Percentiles rank a stretch among this genome's conserved stretches.
Conservation (phyloP, 2,329 filamentous ascomycete species). For the Mollisia scopiformis region DNA sequence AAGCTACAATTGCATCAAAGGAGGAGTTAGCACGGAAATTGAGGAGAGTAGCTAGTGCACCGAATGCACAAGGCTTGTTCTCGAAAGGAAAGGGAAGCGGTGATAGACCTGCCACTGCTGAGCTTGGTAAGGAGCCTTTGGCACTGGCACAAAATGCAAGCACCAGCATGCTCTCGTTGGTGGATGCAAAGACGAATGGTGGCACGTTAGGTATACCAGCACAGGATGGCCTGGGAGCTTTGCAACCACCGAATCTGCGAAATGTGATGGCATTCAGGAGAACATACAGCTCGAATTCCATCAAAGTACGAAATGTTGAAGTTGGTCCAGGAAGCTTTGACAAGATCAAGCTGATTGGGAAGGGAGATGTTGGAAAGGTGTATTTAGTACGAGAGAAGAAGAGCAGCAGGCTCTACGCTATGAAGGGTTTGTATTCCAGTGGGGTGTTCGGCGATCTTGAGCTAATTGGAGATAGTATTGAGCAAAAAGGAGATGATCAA, state of each 20-base stretch:
- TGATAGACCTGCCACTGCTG: conserved; percentile 80
- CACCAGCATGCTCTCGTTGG: conserved; percentile 47
- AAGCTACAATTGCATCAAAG: conserved; percentile 77
- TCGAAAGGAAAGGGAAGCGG: conserved; percentile 57
- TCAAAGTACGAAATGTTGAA: conserved; percentile 97
- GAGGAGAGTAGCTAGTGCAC: conserved; percentile 91
- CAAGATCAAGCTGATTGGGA: conserved; percentile 99
- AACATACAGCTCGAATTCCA: conserved; percentile 98
- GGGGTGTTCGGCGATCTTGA: not conserved
- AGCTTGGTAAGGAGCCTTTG: conserved; percentile 82
- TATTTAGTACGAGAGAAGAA: conserved; percentile 98
- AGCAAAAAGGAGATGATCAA: conserved; percentile 99
- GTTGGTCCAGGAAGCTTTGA: conserved; percentile 95
- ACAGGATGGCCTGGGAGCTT: conserved; percentile 58
- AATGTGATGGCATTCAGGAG: conserved; percentile 80
- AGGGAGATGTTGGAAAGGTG: conserved; percentile 98
- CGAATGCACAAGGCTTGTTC: conserved; percentile 95
- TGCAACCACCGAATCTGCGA: conserved; percentile 69
- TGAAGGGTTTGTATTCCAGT: conserved; percentile 78
- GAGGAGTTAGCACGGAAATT: conserved; percentile 93
- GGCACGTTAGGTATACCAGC: conserved; percentile 43
- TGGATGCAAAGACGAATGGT: conserved; percentile 48
- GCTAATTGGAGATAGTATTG: conserved; percentile 64
- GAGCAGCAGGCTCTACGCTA: conserved; percentile 90
- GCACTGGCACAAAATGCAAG: conserved; percentile 62